Percentiles rank a stretch among this genome's conserved stretches.
Evolutionary conservation across 2,329 filamentous ascomycete genomes (phyloP).

Genomic region (Neofusicoccum kwambonambiense): DNA sequence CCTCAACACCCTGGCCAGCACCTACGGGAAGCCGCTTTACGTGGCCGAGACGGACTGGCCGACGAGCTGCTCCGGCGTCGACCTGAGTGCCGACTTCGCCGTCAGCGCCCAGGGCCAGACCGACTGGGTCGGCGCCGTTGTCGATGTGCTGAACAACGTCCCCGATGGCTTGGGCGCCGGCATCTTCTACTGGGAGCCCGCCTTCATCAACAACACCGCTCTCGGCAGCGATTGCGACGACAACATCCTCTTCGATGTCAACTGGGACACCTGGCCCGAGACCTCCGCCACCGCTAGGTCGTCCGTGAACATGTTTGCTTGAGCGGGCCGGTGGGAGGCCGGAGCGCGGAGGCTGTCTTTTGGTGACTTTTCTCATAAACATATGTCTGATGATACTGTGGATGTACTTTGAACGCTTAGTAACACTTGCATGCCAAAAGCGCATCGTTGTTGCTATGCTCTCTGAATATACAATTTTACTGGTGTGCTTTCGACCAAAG

Average conservation of each 20-base stretch:
- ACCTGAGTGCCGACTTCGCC: conserved; percentile 60
- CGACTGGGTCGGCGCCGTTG: conserved; percentile 61
- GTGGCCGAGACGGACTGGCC: conserved; percentile 74
- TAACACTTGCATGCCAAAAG: too few relatives aligned
- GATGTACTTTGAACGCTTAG: too few relatives aligned
- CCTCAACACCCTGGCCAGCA: conserved; percentile 58
- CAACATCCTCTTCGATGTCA: conserved; percentile 49
- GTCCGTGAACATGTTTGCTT: conserved; percentile 53
- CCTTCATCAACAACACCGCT: conserved; percentile 65
- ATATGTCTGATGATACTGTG: too few relatives aligned
- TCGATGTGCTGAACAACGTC: conserved; percentile 54
- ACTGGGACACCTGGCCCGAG: conserved; percentile 63
- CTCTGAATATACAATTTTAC: too few relatives aligned
- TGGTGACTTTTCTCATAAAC: too few relatives aligned
- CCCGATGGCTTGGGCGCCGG: conserved; percentile 52
- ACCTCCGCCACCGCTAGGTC: conserved; percentile 53
- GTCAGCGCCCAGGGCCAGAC: conserved; percentile 62
- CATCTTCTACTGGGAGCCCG: conserved; percentile 73
- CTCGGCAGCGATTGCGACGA: conserved; percentile 51
- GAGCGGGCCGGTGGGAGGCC: too few relatives aligned
- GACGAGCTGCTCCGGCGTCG: conserved; percentile 51
- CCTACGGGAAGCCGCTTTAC: conserved; percentile 65
- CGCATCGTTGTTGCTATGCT: too few relatives aligned
- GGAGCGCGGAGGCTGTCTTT: too few relatives aligned
- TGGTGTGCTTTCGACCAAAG: too few relatives aligned